Evolutionary conservation across 1,284 basidiomycete genomes (phyloP).

Genomic region (Sanghuangporus sanghuang): DNA sequence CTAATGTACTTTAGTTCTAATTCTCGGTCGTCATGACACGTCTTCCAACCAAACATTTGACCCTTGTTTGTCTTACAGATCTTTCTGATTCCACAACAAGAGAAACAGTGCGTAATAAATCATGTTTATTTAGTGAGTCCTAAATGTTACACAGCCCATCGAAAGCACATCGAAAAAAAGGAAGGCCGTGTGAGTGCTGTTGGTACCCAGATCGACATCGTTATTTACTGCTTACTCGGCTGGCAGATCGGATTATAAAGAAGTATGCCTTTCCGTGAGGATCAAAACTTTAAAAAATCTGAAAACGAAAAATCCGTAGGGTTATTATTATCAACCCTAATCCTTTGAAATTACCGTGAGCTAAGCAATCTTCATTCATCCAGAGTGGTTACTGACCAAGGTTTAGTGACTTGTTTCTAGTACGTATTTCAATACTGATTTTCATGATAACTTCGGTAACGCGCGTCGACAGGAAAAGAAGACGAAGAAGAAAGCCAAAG

Average conservation of each 20-base stretch:
- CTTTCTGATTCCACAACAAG: neutral
- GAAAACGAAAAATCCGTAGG: neutral
- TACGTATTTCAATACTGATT: neutral
- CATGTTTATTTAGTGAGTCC: neutral
- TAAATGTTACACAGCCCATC: neutral
- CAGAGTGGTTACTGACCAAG: neutral
- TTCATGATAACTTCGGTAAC: neutral
- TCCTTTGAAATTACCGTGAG: neutral
- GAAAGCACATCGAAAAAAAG: neutral
- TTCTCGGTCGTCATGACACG: neutral
- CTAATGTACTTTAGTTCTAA: no score
- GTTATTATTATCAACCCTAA: neutral
- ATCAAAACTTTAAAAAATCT: neutral
- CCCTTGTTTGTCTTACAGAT: neutral
- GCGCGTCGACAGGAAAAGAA: neutral
- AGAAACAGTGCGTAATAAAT: conserved; percentile 1
- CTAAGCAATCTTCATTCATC: neutral
- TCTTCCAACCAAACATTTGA: neutral
- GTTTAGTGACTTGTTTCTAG: conserved; percentile 10
- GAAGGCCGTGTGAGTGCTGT: conserved; percentile 3
- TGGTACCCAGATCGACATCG: neutral
- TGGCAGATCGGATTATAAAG: conserved; percentile 2
- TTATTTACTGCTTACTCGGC: neutral
- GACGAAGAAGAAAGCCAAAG: conserved; percentile 4
- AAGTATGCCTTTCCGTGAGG: neutral